Percentiles rank a stretch among this genome's conserved stretches.
phyloP scores from a whole-genome alignment of 169 alveolate species.

The Plasmodium gallinaceum region DNA sequence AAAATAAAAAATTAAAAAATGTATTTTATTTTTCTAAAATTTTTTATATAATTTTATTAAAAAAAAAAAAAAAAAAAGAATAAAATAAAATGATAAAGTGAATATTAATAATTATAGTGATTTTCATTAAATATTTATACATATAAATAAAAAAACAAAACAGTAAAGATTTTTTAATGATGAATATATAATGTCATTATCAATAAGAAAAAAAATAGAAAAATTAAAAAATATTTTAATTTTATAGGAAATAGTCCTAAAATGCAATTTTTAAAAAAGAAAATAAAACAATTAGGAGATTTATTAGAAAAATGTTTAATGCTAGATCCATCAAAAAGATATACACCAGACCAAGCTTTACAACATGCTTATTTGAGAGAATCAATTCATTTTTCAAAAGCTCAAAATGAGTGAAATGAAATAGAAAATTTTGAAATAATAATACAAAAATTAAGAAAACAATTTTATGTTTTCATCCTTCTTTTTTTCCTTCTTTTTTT shows the following conservation, averaged over 20 bases:
- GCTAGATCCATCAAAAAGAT: conserved; percentile 96
- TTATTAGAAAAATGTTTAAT: conserved; percentile 94
- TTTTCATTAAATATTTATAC: too few species aligned
- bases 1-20: conserved; percentile 6
- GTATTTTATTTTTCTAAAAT: too few species aligned
- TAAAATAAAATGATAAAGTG: too few species aligned
- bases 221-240: conserved; percentile 5
- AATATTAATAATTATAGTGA: too few species aligned
- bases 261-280: conserved; percentile 81
- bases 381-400: conserved; percentile 72
- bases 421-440: too few species aligned
- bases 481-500: conserved; percentile 4
- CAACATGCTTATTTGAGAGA: conserved; percentile 93
- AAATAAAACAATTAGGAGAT: conserved; percentile 92
- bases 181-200: not conserved
- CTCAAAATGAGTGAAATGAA: conserved; percentile 41
- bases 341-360: conserved; percentile 96
- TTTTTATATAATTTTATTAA: too few species aligned
- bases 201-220: too few species aligned
- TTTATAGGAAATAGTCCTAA: conserved; percentile 81
- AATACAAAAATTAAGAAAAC: too few species aligned
- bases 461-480: not conserved
- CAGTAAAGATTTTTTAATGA: not conserved
- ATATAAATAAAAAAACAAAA: too few species aligned
- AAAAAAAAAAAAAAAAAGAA: too few species aligned